Percentiles rank a stretch among this genome's conserved stretches.
Conservation (phyloP, 1,284 basidiomycete genomes). For the Ceratorhiza oryzae-sativae region DNA sequence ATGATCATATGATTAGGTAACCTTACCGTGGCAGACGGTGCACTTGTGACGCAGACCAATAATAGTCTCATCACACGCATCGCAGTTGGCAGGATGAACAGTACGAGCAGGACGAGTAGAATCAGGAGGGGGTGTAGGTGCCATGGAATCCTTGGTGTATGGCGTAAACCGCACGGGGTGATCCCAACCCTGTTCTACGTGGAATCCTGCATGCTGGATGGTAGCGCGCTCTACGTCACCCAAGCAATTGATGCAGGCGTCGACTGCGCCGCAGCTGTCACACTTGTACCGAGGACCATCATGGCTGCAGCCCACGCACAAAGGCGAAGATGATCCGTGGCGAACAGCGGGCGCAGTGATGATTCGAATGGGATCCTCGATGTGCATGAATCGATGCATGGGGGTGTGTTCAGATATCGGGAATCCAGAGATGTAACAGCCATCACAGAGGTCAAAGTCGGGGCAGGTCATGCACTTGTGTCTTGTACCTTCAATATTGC, state of each 20-base stretch:
- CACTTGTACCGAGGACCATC: constrained; percentile 38
- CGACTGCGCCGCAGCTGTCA: constrained; percentile 37
- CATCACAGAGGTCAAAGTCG: constrained; percentile 47
- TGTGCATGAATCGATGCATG: constrained; percentile 43
- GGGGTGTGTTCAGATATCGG: constrained; percentile 39
- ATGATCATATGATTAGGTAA: background rate
- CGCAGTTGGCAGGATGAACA: constrained; percentile 44
- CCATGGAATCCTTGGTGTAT: constrained; percentile 12
- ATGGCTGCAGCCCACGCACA: constrained; percentile 16
- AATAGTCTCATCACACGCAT: constrained; percentile 45
- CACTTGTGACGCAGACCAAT: constrained; percentile 47
- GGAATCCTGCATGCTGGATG: constrained; percentile 26
- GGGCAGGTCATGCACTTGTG: constrained; percentile 48
- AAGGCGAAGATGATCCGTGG: background rate
- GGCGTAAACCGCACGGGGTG: constrained; percentile 32
- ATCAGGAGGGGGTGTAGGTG: background rate
- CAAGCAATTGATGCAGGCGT: constrained; percentile 27
- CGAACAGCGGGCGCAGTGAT: constrained; percentile 35
- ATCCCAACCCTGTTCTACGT: constrained; percentile 21
- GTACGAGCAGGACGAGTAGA: constrained; percentile 11
- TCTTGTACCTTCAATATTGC: constrained; percentile 44
- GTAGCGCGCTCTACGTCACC: constrained; percentile 23
- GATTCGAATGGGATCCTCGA: constrained; percentile 41
- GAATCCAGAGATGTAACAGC: constrained; percentile 42
- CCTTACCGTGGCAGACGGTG: constrained; percentile 43